phyloP scores from a whole-genome alignment of 768 basidiomycete species.

The Cystoderma amianthinum region DNA sequence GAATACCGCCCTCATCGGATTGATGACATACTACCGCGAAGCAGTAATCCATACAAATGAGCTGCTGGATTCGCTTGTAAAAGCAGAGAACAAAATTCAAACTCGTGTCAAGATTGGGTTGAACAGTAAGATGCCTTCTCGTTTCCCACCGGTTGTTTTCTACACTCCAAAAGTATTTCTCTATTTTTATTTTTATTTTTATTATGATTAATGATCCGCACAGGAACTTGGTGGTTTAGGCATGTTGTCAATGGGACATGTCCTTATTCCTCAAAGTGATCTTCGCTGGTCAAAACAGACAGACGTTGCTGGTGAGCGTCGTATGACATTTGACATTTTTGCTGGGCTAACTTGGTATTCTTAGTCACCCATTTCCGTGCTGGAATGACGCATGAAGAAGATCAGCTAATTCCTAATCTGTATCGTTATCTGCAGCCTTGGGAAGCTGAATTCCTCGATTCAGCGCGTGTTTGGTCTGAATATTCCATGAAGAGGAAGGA shows the following conservation, averaged over 20 bases:
- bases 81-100: slow-evolving; percentile 99
- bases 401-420: slow-evolving; percentile 93
- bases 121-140: slow-evolving; percentile 99
- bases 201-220: slow-evolving; percentile 3
- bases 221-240: slow-evolving; percentile 95
- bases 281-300: slow-evolving; percentile 98
- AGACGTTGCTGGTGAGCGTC: slow-evolving; percentile 70
- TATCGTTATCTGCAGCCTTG: slow-evolving; percentile 96
- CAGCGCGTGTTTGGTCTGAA: slow-evolving; percentile 98
- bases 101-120: slow-evolving; percentile 99
- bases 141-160: slow-evolving; percentile 96
- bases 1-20: slow-evolving; percentile 91
- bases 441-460: slow-evolving; percentile 97
- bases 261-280: slow-evolving; percentile 96
- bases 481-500: slow-evolving; percentile 99
- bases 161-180: slow-evolving; percentile 80
- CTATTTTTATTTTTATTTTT: not conserved
- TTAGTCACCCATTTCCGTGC: slow-evolving; percentile 97
- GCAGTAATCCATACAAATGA: slow-evolving; percentile 98
- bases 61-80: slow-evolving; percentile 90
- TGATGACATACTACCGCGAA: slow-evolving; percentile 98
- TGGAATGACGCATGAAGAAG: slow-evolving; percentile 95
- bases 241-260: slow-evolving; percentile 99
- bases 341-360: slow-evolving; percentile 2
- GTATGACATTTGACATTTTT: not conserved